These are phyloP conservation scores for Letharia lupina DNA, from an alignment of 495 filamentous ascomycete genomes.

Conservation along the genomic window DNA sequence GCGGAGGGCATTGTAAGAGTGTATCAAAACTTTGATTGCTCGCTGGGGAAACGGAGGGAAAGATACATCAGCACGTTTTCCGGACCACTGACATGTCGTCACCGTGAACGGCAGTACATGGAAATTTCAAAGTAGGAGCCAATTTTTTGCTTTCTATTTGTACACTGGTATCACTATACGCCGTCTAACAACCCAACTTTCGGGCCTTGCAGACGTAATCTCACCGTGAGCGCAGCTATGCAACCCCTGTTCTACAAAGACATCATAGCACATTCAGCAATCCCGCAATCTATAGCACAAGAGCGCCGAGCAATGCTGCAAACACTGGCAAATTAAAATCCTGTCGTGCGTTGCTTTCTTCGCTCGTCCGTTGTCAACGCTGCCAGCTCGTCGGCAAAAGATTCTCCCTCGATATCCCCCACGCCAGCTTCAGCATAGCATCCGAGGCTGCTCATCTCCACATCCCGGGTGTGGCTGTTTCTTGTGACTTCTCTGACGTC, in stretches of 20 bases:
- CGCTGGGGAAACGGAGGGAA: background rate
- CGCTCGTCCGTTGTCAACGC: constrained; percentile 22
- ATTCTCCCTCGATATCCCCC: constrained; percentile 14
- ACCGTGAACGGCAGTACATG: background rate
- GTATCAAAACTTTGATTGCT: background rate
- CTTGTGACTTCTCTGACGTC: constrained; percentile 33
- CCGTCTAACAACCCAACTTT: background rate
- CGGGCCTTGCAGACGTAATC: background rate
- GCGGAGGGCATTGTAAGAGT: constrained; percentile 7
- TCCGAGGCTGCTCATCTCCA: constrained; percentile 12
- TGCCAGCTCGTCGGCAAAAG: constrained; percentile 25
- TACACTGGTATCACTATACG: background rate
- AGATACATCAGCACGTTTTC: background rate
- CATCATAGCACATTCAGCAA: background rate
- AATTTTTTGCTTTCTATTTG: background rate
- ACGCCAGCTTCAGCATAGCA: constrained; percentile 9
- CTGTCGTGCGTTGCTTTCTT: constrained; percentile 5
- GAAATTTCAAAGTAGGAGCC: background rate
- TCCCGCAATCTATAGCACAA: background rate
- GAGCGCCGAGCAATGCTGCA: background rate
- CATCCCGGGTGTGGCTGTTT: background rate
- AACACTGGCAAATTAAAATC: background rate
- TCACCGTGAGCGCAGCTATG: background rate
- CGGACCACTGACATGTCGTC: background rate
- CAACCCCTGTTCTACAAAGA: background rate